Conservation (phyloP, 192 early-diverging fungal genomes). For the Linnemannia exigua region DNA sequence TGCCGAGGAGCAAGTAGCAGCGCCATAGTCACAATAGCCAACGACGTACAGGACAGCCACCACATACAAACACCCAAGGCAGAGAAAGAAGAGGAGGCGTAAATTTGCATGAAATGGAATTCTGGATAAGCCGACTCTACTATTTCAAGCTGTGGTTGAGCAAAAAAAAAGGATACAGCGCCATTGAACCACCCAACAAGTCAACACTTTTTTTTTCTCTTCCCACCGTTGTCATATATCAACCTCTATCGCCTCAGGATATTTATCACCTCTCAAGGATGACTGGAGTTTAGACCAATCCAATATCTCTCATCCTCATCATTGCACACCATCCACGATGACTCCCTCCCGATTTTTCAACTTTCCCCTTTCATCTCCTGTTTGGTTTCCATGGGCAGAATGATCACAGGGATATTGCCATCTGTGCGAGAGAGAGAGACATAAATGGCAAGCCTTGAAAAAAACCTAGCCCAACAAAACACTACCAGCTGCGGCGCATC, state of each 20-base stretch:
- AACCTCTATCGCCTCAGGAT: background rate
- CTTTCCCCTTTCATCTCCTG: background rate
- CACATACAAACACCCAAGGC: background rate
- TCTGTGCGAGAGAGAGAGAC: constrained; percentile 16
- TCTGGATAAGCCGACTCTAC: background rate
- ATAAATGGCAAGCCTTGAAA: background rate
- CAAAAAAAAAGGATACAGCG: background rate
- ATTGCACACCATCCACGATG: background rate
- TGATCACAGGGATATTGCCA: background rate
- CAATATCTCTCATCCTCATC: background rate
- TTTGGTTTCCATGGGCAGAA: background rate
- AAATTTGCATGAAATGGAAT: background rate
- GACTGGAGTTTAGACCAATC: background rate
- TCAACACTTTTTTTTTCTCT: background rate
- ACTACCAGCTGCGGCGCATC: background rate
- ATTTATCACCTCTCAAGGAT: background rate
- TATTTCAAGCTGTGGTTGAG: background rate
- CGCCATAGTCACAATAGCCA: background rate
- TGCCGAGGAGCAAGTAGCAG: background rate
- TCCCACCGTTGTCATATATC: background rate
- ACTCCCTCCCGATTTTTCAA: background rate
- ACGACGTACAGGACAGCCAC: background rate
- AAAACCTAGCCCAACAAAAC: background rate
- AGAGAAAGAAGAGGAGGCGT: background rate
- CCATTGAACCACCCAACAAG: background rate